Evolutionary conservation across 2,329 filamentous ascomycete genomes (phyloP), one percentile per base, ranked within the genome.

Genomic region (Sarocladium oryzae): DNA sequence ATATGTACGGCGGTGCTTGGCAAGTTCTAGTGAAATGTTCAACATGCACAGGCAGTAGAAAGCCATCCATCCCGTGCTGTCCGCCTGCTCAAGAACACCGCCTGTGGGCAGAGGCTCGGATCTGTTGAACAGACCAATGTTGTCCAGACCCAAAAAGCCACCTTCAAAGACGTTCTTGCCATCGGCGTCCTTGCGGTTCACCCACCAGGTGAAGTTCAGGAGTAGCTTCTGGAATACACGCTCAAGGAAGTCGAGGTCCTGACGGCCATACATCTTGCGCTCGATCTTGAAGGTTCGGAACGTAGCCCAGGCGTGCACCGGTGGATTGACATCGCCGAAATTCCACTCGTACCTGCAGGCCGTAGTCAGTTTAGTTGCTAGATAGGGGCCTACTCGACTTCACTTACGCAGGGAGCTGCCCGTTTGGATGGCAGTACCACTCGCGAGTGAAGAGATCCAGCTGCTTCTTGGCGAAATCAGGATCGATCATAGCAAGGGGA

Each of bases 121-220:
- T 41, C 92, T 87, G 69, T 97, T 97, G 79, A 97, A 97, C 32
- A 97, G 73, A 51, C 93, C 93, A 66, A 97, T 97, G 66, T 97
- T 97, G 79, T 97, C 92, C 50, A 97, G 75, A 41, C 92, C 92
- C 7, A 97, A 75, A 76, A 97, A 97, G 38, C 92, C 92, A 58
- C 92, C 93, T 64, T 97, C 93, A 59, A 97, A 97, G 24, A 97
- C 87, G 62, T 97, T 96, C 73, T 97, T 97, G 61, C 90, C 92
- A 9, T 96, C 89, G 10, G 80, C 79, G 61, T 97, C 92, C 69
- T 97, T 97, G 53, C 92, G 86, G 66, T 97, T 97, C 18, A 96
- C 92, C 92, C 92, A 97, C 93, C 93, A 97, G 3, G 93, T 97
- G 67, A 97, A 97, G 72, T 97, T 97, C 56, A 97, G 76, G 21